These are phyloP conservation scores for Papiliotrema nemorosa DNA, from an alignment of 1,284 basidiomycete species.

Conservation along the genomic window DNA sequence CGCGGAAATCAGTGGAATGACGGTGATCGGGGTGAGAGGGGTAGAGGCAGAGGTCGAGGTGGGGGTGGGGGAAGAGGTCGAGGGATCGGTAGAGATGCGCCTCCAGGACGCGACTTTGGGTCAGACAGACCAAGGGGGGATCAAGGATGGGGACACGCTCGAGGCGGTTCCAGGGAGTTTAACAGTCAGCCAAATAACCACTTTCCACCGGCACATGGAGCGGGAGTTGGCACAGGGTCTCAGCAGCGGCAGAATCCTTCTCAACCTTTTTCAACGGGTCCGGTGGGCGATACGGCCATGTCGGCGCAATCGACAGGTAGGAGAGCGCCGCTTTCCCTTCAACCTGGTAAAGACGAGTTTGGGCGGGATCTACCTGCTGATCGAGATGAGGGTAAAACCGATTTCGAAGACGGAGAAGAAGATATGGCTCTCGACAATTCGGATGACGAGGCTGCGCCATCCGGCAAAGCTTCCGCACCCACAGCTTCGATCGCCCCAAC, in stretches of 20 bases:
- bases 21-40: background rate
- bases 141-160: too few species aligned
- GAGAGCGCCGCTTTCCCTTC: conserved; percentile 7
- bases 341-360: conserved; percentile 20
- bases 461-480: background rate
- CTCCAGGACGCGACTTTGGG: too few species aligned
- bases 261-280: background rate
- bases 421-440: conserved; percentile 25
- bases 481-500: too few species aligned
- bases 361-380: conserved; percentile 11
- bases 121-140: too few species aligned
- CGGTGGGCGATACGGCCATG: background rate
- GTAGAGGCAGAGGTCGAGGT: conserved; percentile 2
- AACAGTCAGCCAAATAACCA: too few species aligned
- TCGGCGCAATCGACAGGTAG: background rate
- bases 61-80: background rate
- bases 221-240: background rate
- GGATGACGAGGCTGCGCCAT: conserved; percentile 10
- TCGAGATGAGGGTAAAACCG: background rate
- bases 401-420: conserved; percentile 18
- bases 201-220: background rate
- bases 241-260: background rate
- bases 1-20: too few species aligned
- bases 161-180: too few species aligned
- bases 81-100: background rate